Percentiles rank a stretch among this genome's conserved stretches.
phyloP scores from a whole-genome alignment of 306 rosid genomes.

The Castanea crenata region DNA sequence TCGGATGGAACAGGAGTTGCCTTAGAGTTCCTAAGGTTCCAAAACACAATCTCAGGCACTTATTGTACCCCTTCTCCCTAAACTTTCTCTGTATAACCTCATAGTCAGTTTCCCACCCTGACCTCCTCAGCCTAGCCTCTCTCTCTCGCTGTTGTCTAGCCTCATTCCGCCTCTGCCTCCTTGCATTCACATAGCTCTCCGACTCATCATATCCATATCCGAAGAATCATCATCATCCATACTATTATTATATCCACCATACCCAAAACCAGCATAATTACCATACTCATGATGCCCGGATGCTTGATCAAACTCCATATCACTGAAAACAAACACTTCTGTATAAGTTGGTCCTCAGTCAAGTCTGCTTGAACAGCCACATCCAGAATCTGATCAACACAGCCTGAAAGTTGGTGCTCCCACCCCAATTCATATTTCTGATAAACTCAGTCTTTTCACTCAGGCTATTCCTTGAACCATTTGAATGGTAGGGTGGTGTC shows the following conservation, averaged over 20 bases:
- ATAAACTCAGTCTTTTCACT: slow-evolving; percentile 37
- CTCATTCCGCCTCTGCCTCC: no score
- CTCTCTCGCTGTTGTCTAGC: no score
- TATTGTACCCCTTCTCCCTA: slow-evolving; percentile 46
- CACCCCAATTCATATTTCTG: slow-evolving; percentile 25
- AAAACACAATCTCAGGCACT: slow-evolving; percentile 67
- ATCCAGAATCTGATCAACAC: slow-evolving; percentile 53
- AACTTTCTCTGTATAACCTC: slow-evolving; percentile 51
- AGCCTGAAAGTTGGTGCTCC: slow-evolving; percentile 52
- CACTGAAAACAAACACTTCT: slow-evolving; percentile 38
- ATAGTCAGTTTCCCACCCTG: slow-evolving; percentile 62
- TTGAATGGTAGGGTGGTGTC: slow-evolving; percentile 43
- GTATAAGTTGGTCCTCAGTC: slow-evolving; percentile 53
- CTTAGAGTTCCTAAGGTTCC: slow-evolving; percentile 59
- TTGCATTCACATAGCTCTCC: no score
- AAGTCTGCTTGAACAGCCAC: slow-evolving; percentile 56
- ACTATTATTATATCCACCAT: neutral
- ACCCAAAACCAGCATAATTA: no score
- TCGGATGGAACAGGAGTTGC: slow-evolving; percentile 46
- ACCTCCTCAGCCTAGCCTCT: no score
- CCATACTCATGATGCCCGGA: neutral
- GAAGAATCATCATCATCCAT: no score
- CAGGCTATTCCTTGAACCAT: slow-evolving; percentile 45
- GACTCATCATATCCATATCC: no score
- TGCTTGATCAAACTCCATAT: slow-evolving; percentile 57